These are phyloP conservation scores for Ganoderma multipileum DNA, from an alignment of 1,284 basidiomycete genomes.

Conservation along the genomic window DNA sequence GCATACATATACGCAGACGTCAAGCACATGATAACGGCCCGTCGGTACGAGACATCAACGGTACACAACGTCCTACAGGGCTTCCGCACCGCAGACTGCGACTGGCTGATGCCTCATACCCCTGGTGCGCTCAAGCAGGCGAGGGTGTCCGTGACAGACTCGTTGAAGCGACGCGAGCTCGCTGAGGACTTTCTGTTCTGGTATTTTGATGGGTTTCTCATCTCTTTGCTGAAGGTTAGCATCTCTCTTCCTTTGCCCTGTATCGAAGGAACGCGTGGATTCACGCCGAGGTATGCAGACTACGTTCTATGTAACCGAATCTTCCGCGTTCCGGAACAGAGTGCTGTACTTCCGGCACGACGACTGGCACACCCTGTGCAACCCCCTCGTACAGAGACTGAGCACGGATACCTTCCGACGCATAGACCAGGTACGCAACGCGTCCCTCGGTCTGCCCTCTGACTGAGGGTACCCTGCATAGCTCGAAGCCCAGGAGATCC, in stretches of 20 bases:
- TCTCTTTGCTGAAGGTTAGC: conserved; percentile 80
- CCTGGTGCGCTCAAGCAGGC: conserved; percentile 45
- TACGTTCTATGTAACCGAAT: conserved; percentile 95
- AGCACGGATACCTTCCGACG: conserved; percentile 70
- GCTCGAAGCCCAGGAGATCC: conserved; percentile 69
- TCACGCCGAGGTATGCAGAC: conserved; percentile 56
- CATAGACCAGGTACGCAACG: conserved; percentile 56
- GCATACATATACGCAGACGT: conserved; percentile 56
- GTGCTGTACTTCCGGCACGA: conserved; percentile 95
- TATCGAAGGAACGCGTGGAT: background rate
- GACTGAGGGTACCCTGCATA: conserved; percentile 36
- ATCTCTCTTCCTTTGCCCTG: background rate
- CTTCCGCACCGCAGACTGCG: conserved; percentile 78
- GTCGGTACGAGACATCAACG: conserved; percentile 83
- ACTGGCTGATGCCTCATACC: conserved; percentile 76
- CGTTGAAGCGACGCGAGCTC: conserved; percentile 77
- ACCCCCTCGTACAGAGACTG: conserved; percentile 81
- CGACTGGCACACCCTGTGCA: conserved; percentile 88
- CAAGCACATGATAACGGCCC: conserved; percentile 72
- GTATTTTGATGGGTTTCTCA: conserved; percentile 89
- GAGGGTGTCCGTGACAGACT: conserved; percentile 70
- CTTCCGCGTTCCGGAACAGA: conserved; percentile 85
- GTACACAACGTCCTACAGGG: conserved; percentile 86
- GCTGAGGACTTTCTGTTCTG: conserved; percentile 89
- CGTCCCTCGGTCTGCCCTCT: background rate